Base-by-base conservation (phyloP, 2,329 filamentous ascomycete genomes). In the Fusarium armeniacum region DNA sequence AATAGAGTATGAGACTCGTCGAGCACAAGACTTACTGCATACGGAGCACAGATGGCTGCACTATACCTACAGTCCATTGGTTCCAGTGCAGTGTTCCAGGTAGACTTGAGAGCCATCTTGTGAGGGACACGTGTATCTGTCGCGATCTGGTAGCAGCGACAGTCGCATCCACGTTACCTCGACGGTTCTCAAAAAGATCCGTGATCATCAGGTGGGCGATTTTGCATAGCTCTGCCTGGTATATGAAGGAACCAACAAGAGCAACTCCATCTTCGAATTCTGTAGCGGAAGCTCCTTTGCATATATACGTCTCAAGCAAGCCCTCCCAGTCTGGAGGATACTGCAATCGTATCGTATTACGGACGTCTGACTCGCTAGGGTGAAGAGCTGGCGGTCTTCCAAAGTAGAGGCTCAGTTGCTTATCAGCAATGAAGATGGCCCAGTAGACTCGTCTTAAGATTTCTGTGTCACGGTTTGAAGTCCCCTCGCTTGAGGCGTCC, bases 401-500 rank as follows among this genome's bases (percentile, higher is more conserved):
- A 71, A 86, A 86, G 70, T 84, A 85, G 9, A 86, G 73, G 62
- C 83, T 85, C 11, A 85, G 76, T 64, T 86, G 83, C 73, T 85
- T 85, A 54, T 86, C 84, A 1, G 80, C 82, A 18, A 82, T 80
- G 58, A 86, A 85, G 4, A 82, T 81, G 24, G 82, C 83, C 84
- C 84, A 86, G 70, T 86, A 86, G 2, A 84, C 81, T 24, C 84
- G 77, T 10, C 84, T 78, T 5, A 83, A 73, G 18, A 86, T 82
- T 64, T 86, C 83, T n/a, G 81, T 78, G 30, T 85, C 84, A 2
- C 75, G 70, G 32, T 75, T 74, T 24, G 58, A 74, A 6, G 57
- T 45, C 32, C 55, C 69, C 38, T 83, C 81, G 7, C 76, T 75
- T 10, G 79, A 77, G 24, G 78, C 76, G 45, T 81, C 79, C 84